These are phyloP conservation scores for Penicillium sp. DNA, from an alignment of 2,329 filamentous ascomycete genomes.

Conservation along the genomic window DNA sequence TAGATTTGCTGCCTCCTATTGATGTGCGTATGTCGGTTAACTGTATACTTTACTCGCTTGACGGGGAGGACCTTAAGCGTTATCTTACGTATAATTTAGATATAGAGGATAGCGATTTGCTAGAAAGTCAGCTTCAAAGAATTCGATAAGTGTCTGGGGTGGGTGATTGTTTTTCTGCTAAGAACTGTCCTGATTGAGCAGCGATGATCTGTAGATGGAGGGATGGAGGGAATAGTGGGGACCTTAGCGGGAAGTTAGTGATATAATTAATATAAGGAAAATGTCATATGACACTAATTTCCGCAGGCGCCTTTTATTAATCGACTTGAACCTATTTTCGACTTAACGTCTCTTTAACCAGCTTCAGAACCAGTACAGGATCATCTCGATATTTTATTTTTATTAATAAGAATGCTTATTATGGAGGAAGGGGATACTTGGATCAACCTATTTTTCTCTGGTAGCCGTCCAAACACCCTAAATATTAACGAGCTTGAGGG, in stretches of 20 bases:
- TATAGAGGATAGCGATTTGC: neutral
- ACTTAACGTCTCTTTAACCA: neutral
- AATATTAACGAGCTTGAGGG: neutral
- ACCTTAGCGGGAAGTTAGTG: no score
- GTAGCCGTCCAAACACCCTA: neutral
- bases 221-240: no score
- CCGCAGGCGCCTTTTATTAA: no score
- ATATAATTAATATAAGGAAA: no score
- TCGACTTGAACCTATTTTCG: neutral
- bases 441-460: conserved; percentile 3
- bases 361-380: neutral
- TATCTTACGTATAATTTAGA: neutral
- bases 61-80: neutral
- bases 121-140: neutral
- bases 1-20: neutral
- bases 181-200: no score
- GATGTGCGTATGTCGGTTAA: neutral
- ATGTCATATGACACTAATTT: no score
- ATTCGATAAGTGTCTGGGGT: neutral
- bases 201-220: no score
- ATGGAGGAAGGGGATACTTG: neutral
- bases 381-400: neutral
- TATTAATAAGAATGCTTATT: neutral
- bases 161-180: no score
- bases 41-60: neutral